A percentile compares a stretch with the other conserved stretches of the same genome.
These are phyloP conservation scores for Beauveria sp. DNA, from an alignment of 2,329 filamentous ascomycete species.

Conservation along the genomic window DNA sequence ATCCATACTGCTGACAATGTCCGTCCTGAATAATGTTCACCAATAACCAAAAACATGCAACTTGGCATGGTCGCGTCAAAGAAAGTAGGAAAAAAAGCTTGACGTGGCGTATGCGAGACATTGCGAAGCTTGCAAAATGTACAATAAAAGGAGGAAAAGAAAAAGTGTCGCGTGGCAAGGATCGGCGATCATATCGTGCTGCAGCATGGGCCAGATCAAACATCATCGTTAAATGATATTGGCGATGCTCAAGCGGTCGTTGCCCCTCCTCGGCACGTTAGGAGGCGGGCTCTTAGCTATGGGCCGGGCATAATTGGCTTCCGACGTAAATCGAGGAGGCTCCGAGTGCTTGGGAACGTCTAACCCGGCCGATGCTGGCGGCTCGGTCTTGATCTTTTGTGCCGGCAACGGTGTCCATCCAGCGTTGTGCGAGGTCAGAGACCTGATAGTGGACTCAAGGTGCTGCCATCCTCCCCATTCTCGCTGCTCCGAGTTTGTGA, in stretches of 20 bases:
- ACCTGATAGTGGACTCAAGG: conserved; percentile 46
- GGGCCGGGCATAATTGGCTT: conserved; percentile 17
- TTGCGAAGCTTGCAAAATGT: background rate
- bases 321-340: conserved; percentile 1
- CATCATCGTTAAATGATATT: conserved; percentile 34
- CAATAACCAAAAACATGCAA: background rate
- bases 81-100: background rate
- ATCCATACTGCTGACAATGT: background rate
- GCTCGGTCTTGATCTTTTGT: conserved; percentile 29
- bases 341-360: conserved; percentile 16
- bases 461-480: conserved; percentile 79
- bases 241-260: conserved; percentile 34
- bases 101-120: background rate
- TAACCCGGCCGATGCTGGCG: conserved; percentile 19
- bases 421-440: conserved; percentile 25
- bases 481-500: conserved; percentile 48
- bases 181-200: too few relatives aligned
- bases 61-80: background rate
- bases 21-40: background rate
- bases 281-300: conserved; percentile 20
- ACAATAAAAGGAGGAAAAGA: background rate
- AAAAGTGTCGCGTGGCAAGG: background rate
- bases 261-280: conserved; percentile 18
- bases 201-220: background rate
- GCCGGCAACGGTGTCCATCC: conserved; percentile 26